phyloP scores from a whole-genome alignment of 169 alveolate species.

The Plasmodium falciparum region DNA sequence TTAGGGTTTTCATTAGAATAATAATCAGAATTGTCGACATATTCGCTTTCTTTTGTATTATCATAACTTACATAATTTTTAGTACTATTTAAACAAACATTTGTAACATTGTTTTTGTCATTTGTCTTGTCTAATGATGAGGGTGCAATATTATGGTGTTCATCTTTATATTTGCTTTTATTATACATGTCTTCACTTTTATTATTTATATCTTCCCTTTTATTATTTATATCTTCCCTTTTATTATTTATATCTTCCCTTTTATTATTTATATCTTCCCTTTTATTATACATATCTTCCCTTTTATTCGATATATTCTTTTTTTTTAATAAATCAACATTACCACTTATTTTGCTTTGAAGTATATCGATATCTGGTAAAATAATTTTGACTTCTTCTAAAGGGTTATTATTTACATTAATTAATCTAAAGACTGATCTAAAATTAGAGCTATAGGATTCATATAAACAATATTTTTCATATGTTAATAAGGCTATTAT shows the following conservation, averaged over 20 bases:
- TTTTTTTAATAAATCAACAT: not conserved
- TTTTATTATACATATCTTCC: not conserved
- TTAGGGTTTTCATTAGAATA: too few species aligned
- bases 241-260: not conserved
- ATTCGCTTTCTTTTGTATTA: not conserved
- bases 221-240: not conserved
- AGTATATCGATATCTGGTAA: slow-evolving; percentile 30
- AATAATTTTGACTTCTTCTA: slow-evolving; percentile 49
- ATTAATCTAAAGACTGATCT: slow-evolving; percentile 30
- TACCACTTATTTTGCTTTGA: slow-evolving; percentile 11
- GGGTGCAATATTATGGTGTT: not conserved
- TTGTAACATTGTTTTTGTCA: too few species aligned
- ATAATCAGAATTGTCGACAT: not conserved
- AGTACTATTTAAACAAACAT: too few species aligned
- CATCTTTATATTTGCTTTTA: not conserved
- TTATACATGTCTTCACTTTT: too few species aligned
- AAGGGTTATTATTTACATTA: not conserved
- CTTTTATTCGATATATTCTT: not conserved
- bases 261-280: not conserved
- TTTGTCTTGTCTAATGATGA: too few species aligned
- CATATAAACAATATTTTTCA: slow-evolving; percentile 7
- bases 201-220: not conserved
- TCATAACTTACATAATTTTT: not conserved
- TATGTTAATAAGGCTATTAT: slow-evolving; percentile 47
- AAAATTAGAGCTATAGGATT: slow-evolving; percentile 2